Base-by-base conservation (phyloP, 2,329 filamentous ascomycete species). In the Juglanconis oblonga region DNA sequence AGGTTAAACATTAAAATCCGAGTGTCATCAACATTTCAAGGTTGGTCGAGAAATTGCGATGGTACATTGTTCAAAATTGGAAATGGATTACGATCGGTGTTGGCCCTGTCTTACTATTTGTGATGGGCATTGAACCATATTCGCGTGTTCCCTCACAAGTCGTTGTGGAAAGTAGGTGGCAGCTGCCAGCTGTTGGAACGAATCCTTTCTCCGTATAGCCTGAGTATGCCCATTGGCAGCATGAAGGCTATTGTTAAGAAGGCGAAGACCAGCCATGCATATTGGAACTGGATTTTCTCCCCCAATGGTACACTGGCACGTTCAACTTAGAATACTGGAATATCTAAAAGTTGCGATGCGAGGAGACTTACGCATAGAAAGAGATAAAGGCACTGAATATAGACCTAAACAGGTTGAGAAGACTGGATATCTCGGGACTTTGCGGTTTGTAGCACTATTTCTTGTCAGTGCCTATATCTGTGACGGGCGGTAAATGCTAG, bases 381-480 rank as follows among this genome's bases (percentile, higher is more conserved):
- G 68, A 69, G 17, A 74, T 64, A 7, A 68, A 66, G 51, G 71
- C 70, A 14, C 66, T 68, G 61, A 74, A 74, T 7, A 70, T 67
- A 54, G 67, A 67, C 2, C 73, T 69, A 50, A 70, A 66, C 29
- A 71, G 65, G 56, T 74, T 73, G 47, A 75, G 65, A 6, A 74
- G 52, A 6, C 66, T 69, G 32, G 67, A 69, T 48, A 74, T 70
- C 57, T 75, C 73, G 0, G 72, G 68, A 29, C 68, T 68, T 63
- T 75, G 72, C 2, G 71, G 68, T 53, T 72, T 72, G 62, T 75
- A 76, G 61, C 73, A 64, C 62, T 64, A 3, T 7, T 33, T 36
- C 54, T 3, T 29, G 44, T 47, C 9, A 47, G 44, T 10, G 44
- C 44, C 44, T 1, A 17, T 9, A 24, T 17, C 44, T 17, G 17